Evolutionary conservation across 2,329 filamentous ascomycete genomes (phyloP).

Genomic region (Xylaria sp.): DNA sequence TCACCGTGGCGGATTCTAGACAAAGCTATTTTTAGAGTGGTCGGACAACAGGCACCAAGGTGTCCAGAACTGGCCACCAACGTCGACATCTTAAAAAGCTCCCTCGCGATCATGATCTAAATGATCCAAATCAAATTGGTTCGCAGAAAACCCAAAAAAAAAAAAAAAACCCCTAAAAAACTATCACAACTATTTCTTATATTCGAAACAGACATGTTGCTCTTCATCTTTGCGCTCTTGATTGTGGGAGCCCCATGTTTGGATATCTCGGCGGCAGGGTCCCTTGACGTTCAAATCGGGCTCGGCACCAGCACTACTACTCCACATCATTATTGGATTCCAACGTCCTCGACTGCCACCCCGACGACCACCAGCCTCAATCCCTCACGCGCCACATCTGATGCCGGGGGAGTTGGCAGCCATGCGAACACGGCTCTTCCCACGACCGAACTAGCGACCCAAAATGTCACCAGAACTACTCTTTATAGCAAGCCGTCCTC

Average conservation of each 20-base stretch:
- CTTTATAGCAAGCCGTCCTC: background rate
- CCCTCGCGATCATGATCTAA: background rate
- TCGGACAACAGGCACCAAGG: too few species aligned
- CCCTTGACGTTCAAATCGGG: background rate
- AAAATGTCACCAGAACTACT: background rate
- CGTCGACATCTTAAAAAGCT: background rate
- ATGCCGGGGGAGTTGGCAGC: background rate
- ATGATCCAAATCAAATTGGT: background rate
- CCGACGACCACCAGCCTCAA: background rate
- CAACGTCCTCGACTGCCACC: background rate
- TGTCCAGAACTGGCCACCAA: background rate
- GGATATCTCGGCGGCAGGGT: constrained; percentile 21
- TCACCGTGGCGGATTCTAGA: too few species aligned
- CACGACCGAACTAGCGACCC: background rate
- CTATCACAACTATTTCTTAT: constrained; percentile 15
- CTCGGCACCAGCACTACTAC: background rate
- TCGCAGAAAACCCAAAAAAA: background rate
- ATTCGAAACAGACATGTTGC: constrained; percentile 11
- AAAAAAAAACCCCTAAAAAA: constrained; percentile 3
- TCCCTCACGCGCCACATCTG: background rate
- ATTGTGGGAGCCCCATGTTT: constrained; percentile 17
- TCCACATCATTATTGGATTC: background rate
- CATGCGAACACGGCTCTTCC: background rate
- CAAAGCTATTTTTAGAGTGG: too few species aligned
- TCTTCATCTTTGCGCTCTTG: constrained; percentile 25